phyloP scores from a whole-genome alignment of 192 early-diverging fungal genomes.

The Rhizophagus sp. region DNA sequence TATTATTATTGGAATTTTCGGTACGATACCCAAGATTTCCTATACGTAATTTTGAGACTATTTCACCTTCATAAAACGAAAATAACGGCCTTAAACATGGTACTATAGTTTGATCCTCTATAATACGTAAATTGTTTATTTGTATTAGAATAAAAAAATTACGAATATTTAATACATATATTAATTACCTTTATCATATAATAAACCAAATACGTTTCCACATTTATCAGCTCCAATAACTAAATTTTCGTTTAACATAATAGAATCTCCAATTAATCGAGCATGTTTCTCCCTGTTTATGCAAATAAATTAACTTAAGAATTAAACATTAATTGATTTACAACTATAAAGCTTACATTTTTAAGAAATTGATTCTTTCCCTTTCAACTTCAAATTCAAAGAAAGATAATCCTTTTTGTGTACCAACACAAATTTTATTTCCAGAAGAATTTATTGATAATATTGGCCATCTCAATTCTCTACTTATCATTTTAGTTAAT shows the following conservation, averaged over 20 bases:
- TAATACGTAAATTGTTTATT: background rate
- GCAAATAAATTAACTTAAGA: background rate
- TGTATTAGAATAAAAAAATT: background rate
- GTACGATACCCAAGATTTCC: slow-evolving; percentile 12
- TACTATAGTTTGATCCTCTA: slow-evolving; percentile 14
- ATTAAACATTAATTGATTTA: background rate
- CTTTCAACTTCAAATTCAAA: slow-evolving; percentile 9
- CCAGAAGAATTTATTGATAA: slow-evolving; percentile 13
- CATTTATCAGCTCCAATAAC: slow-evolving; percentile 11
- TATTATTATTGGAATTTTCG: background rate
- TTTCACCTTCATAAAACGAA: slow-evolving; percentile 17
- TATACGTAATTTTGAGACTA: slow-evolving; percentile 15
- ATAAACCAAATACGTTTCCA: slow-evolving; percentile 13
- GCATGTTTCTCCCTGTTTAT: background rate
- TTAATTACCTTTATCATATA: slow-evolving; percentile 20
- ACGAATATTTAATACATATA: background rate
- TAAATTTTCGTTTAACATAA: slow-evolving; percentile 25
- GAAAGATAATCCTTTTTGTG: slow-evolving; percentile 7
- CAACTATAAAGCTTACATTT: background rate
- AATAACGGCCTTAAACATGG: slow-evolving; percentile 6
- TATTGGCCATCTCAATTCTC: slow-evolving; percentile 15
- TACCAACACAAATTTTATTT: slow-evolving; percentile 14
- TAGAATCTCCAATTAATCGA: slow-evolving; percentile 2
- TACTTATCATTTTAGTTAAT: background rate
- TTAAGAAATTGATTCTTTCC: slow-evolving; percentile 5